These are phyloP conservation scores for Cladosporium sp. DNA, from an alignment of 2,329 filamentous ascomycete genomes.

Conservation along the genomic window DNA sequence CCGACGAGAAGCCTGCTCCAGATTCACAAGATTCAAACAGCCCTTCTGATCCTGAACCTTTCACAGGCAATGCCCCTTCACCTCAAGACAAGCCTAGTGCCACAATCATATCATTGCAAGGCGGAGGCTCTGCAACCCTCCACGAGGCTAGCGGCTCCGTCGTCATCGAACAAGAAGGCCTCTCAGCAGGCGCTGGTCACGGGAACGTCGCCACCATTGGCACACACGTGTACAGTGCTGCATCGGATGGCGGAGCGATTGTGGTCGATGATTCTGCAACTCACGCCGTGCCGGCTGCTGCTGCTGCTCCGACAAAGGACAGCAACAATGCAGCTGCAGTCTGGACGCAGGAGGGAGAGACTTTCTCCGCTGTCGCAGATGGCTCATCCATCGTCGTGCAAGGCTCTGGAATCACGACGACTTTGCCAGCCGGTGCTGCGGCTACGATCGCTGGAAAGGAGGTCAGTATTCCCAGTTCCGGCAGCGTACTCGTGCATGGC, in stretches of 20 bases:
- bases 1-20: background rate
- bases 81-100: background rate
- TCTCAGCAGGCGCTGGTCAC: background rate
- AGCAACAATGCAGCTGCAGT: background rate
- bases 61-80: background rate
- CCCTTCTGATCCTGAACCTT: background rate
- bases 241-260: background rate
- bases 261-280: background rate
- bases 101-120: background rate
- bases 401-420: background rate
- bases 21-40: background rate
- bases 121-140: background rate
- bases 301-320: background rate
- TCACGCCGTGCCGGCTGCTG: background rate
- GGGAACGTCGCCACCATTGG: background rate
- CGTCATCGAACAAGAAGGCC: background rate
- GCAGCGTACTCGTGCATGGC: background rate
- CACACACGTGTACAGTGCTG: background rate
- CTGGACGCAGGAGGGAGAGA: background rate
- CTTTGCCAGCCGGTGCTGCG: background rate
- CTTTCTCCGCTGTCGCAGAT: background rate
- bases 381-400: background rate
- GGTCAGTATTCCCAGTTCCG: background rate
- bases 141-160: background rate
- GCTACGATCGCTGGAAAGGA: conserved; percentile 1